Percentiles rank a stretch among this genome's conserved stretches.
These are phyloP conservation scores for Bocquillonia castaneifolia DNA, from an alignment of 441 rosid species.

Conservation along the genomic window DNA sequence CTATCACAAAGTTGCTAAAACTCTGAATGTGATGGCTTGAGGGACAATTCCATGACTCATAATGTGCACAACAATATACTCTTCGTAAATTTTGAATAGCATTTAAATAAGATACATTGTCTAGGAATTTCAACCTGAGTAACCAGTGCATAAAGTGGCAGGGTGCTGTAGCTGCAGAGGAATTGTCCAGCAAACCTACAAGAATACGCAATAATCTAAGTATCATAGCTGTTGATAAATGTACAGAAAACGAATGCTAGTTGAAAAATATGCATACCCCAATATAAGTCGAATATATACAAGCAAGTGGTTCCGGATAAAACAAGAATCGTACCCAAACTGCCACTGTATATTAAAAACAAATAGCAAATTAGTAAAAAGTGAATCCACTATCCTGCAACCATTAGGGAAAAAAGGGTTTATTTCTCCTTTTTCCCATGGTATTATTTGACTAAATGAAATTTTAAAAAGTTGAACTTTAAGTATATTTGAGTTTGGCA, in stretches of 20 bases:
- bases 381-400: slow-evolving; percentile 5
- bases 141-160: slow-evolving; percentile 81
- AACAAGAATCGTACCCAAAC: slow-evolving; percentile 73
- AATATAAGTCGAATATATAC: slow-evolving; percentile 65
- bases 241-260: slow-evolving; percentile 36
- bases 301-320: slow-evolving; percentile 63
- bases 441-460: not conserved
- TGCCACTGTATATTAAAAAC: slow-evolving; percentile 45
- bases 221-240: slow-evolving; percentile 36
- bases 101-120: not conserved
- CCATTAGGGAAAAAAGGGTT: not conserved
- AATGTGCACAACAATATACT: not conserved
- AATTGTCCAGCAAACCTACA: slow-evolving; percentile 85
- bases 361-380: slow-evolving; percentile 2
- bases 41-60: slow-evolving; percentile 1
- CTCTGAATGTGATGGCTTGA: not conserved
- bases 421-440: not conserved
- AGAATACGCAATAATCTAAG: slow-evolving; percentile 20
- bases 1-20: not conserved
- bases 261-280: slow-evolving; percentile 47
- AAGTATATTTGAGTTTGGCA: slow-evolving; percentile 9
- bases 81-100: not conserved
- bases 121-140: slow-evolving; percentile 50
- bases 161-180: slow-evolving; percentile 90
- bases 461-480: not conserved